Evolutionary conservation across 345 rosid genomes (phyloP).

Genomic region (Pistacia vera): DNA sequence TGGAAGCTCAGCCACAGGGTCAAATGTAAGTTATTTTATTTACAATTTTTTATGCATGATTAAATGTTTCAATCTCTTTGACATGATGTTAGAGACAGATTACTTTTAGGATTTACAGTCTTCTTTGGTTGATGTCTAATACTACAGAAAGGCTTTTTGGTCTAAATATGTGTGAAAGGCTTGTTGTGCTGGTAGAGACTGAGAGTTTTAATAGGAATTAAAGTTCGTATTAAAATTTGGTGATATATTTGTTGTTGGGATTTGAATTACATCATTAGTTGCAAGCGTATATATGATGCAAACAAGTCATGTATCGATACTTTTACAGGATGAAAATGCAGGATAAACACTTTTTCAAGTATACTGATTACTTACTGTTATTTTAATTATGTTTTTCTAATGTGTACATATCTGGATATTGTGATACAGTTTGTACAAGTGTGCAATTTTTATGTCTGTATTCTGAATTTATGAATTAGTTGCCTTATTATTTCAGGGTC

Average conservation of each 20-base stretch:
- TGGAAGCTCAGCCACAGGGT: conserved; percentile 55
- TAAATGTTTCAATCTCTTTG: neutral
- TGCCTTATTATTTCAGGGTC: conserved; percentile 35
- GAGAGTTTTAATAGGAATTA: neutral
- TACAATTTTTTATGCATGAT: neutral
- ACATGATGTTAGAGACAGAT: neutral
- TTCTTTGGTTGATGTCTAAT: neutral
- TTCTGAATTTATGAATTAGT: neutral
- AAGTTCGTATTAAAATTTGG: neutral
- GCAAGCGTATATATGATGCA: neutral
- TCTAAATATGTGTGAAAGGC: neutral
- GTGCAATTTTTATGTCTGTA: neutral
- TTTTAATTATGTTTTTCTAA: neutral
- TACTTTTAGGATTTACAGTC: neutral
- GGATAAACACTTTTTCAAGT: neutral
- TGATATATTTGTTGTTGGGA: neutral
- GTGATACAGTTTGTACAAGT: neutral
- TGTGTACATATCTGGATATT: neutral
- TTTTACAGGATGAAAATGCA: neutral
- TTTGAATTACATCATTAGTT: neutral
- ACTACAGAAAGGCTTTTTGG: neutral
- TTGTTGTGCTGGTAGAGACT: neutral
- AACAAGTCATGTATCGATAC: neutral
- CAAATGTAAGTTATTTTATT: conserved; percentile 45
- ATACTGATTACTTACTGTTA: neutral